Conservation (phyloP, 2,329 filamentous ascomycete genomes). For the Fusarium tricinctum region DNA sequence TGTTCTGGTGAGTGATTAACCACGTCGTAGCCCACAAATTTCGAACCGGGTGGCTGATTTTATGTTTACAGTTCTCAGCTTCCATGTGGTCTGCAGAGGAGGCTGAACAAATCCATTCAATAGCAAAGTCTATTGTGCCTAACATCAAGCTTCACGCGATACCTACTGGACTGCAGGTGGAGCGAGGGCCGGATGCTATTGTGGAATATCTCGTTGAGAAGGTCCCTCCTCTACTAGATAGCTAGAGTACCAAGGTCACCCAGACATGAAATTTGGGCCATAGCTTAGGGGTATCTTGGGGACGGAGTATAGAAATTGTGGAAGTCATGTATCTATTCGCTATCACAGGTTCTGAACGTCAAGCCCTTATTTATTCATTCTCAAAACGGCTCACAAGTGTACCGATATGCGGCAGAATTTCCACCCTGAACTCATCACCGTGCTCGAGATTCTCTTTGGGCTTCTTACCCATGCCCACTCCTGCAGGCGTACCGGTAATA, state of each 20-base stretch:
- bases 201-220: conserved; percentile 26
- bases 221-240: conserved; percentile 20
- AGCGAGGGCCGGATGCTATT: conserved; percentile 18
- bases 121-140: conserved; percentile 27
- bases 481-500: conserved; percentile 60
- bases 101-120: conserved; percentile 15
- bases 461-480: conserved; percentile 57
- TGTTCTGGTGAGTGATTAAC: not conserved
- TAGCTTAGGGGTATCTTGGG: too few relatives aligned
- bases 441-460: conserved; percentile 56
- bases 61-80: conserved; percentile 5
- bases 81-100: conserved; percentile 23
- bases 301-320: too few relatives aligned
- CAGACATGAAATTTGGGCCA: too few relatives aligned
- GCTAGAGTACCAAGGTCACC: not conserved
- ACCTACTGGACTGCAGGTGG: conserved; percentile 16
- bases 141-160: conserved; percentile 20
- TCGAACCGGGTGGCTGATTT: fast-evolving
- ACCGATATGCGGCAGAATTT: conserved; percentile 60
- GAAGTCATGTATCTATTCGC: not conserved
- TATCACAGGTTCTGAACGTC: not conserved
- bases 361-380: conserved; percentile 14
- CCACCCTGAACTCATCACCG: conserved; percentile 60
- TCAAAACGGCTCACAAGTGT: conserved; percentile 55
- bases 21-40: fast-evolving